phyloP scores from a whole-genome alignment of 768 basidiomycete genomes.

The Kwoniella bestiolae region DNA sequence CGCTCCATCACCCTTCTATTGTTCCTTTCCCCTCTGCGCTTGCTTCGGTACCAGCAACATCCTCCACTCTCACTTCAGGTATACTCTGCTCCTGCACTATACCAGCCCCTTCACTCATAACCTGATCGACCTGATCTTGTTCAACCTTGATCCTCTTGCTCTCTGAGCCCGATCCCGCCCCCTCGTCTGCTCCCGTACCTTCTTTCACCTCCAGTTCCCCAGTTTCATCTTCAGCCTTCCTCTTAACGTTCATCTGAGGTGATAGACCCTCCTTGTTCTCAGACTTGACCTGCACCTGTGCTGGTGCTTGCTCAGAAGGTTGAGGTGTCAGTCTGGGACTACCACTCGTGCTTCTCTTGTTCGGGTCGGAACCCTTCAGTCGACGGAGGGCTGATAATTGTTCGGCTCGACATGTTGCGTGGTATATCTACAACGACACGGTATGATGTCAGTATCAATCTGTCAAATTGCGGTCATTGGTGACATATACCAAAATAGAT shows the following conservation, averaged over 20 bases:
- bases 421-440: conserved; percentile 82
- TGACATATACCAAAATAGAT: too few relatives aligned
- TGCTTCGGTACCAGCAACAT: too few relatives aligned
- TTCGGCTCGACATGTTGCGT: conserved; percentile 92
- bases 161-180: conserved; percentile 10
- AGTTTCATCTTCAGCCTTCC: conserved; percentile 18
- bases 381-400: conserved; percentile 38
- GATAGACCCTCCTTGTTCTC: neutral
- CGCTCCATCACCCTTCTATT: too few relatives aligned
- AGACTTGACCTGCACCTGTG: neutral
- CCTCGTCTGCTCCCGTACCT: neutral
- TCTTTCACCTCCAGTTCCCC: neutral
- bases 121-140: too few relatives aligned
- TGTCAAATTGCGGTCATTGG: neutral
- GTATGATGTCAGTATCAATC: too few relatives aligned
- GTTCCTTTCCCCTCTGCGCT: too few relatives aligned
- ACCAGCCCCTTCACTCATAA: too few relatives aligned
- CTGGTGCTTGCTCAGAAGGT: conserved; percentile 1
- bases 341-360: conserved; percentile 21
- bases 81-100: too few relatives aligned
- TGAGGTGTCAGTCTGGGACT: conserved; percentile 32
- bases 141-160: conserved; percentile 23
- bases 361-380: conserved; percentile 24
- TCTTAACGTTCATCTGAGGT: conserved; percentile 10
- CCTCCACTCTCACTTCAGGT: too few relatives aligned